Conservation (phyloP, 306 rosid genomes). For the Trichosanthes cucumerina region DNA sequence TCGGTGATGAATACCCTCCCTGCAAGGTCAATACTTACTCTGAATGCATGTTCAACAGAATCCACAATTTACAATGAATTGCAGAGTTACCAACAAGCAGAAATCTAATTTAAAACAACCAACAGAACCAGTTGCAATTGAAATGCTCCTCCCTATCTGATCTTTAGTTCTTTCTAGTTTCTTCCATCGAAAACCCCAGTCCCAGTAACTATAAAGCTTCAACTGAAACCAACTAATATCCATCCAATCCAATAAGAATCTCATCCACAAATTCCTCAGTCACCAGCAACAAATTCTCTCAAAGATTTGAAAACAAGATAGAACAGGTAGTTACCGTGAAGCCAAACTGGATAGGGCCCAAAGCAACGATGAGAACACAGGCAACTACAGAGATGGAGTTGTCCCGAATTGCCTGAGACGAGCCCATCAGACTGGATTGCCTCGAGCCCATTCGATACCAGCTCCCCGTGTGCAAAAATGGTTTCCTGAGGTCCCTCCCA, state of each 20-base stretch:
- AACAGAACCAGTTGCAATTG: not conserved
- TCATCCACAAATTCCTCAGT: not conserved
- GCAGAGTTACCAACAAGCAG: not conserved
- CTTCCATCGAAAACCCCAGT: not conserved
- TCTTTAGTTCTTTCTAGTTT: not conserved
- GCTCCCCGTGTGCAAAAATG: constrained; percentile 86
- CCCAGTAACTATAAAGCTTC: not conserved
- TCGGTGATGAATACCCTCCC: constrained; percentile 90
- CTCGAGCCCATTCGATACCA: constrained; percentile 82
- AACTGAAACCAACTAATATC: not conserved
- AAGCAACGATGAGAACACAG: constrained; percentile 86
- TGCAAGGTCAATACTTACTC: constrained; percentile 18
- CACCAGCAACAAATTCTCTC: not conserved
- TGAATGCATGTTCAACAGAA: not conserved
- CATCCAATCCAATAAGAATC: not conserved
- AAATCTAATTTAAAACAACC: not conserved
- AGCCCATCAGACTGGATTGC: constrained; percentile 68
- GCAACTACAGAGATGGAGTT: constrained; percentile 72
- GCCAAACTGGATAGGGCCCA: constrained; percentile 96
- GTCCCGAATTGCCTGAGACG: constrained; percentile 67
- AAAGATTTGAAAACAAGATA: not conserved
- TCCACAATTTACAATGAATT: not conserved
- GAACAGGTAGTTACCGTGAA: constrained; percentile 56
- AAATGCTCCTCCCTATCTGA: not conserved
- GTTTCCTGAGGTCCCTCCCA: constrained; percentile 71